Evolutionary conservation across 768 basidiomycete species (phyloP), one percentile per base, ranked within the genome.

Genomic region (Serendipita sp.): DNA sequence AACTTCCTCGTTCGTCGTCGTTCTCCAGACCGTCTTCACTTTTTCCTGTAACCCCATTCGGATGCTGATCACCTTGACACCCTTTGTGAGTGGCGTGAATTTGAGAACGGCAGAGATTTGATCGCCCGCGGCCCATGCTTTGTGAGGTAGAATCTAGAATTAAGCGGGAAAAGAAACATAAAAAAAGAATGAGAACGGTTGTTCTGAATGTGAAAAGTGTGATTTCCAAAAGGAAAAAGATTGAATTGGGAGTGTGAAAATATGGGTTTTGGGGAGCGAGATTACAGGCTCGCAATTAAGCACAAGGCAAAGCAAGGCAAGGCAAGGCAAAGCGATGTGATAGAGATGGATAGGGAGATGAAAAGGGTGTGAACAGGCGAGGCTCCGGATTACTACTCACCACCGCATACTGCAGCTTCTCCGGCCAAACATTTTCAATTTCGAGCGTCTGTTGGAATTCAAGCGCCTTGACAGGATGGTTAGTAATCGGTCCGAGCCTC

Each of bases 391-490:
- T 24, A 24, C 24, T 60, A 60, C 63, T 64, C 47, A 64, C 56
- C 56, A 92, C 83, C 3, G 88, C 86, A 73, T 95, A 97, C 93
- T 94, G 95, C 75, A 96, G 77, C 76, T 97, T 98, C 24, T 87
- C 88, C 0, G 95, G 93, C 95, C 95, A 98, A 15, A 92, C 93
- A 73, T 94, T 96, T 74, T 96, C 90, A 68, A 91, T 86, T 73
- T 98, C 95, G 65, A 96, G 81, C 1, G 92, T 92, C 72, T 97
- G 93, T 70, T 92, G 94, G 77, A 91, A 97, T 73, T 97, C 95
- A 69, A 96, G 81, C 0, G 94, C 87, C 56, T 60, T 24, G 13
- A 28, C 16, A 24, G 56, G 10, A n/a, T 24, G 11, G 8, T 32
- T 30, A 60, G 35, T 60, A 16, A 60, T n/a, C 56, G 56, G 34